Evolutionary conservation across 169 alveolate species (phyloP).

Genomic region (Plasmodium chabaudi): DNA sequence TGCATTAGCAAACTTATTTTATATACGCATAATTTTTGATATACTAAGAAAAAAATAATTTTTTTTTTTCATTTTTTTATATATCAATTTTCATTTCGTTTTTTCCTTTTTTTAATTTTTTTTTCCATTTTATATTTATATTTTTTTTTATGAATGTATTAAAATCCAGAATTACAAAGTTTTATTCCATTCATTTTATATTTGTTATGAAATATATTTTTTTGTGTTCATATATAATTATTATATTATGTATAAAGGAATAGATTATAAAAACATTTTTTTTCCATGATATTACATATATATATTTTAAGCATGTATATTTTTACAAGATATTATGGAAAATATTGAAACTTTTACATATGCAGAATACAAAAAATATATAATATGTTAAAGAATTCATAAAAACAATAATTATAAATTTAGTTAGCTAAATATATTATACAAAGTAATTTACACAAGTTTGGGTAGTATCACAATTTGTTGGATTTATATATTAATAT

Average conservation of each 20-base stretch:
- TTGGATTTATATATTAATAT: neutral
- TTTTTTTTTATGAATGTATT: neutral
- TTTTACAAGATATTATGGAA: neutral
- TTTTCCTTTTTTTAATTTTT: constrained; percentile 11
- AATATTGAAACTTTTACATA: neutral
- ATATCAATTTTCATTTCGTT: neutral
- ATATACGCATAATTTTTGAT: neutral
- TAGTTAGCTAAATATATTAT: neutral
- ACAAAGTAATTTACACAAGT: neutral
- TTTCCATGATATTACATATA: neutral
- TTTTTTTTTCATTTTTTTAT: constrained; percentile 6
- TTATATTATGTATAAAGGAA: constrained; percentile 1
- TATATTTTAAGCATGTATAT: constrained; percentile 3
- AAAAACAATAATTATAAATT: neutral
- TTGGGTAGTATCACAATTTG: neutral
- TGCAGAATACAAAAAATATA: neutral
- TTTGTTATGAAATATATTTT: neutral
- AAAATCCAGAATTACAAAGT: constrained; percentile 1
- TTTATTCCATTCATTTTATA: neutral
- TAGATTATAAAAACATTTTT: no score
- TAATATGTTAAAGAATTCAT: constrained; percentile 1
- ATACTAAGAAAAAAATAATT: neutral
- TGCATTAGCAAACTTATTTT: no score
- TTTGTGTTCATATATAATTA: neutral
- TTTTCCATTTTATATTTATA: constrained; percentile 3